These are phyloP conservation scores for Leucogyrophana mollusca DNA, from an alignment of 768 basidiomycete species.

Conservation along the genomic window DNA sequence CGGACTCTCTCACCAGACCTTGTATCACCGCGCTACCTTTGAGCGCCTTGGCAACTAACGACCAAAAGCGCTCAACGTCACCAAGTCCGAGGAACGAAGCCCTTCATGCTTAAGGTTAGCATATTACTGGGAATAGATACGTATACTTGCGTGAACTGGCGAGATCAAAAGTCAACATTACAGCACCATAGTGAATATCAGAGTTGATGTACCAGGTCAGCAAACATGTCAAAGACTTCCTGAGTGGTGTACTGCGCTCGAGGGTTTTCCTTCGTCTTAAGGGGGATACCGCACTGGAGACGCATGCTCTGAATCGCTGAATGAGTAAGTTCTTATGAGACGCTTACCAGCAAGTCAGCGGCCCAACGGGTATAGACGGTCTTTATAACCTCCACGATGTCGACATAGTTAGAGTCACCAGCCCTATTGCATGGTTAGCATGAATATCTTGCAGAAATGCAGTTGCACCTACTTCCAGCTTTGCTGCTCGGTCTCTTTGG, in stretches of 20 bases:
- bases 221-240: constrained; percentile 46
- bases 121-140: neutral
- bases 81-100: constrained; percentile 27
- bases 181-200: neutral
- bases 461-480: no score
- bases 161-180: neutral
- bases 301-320: no score
- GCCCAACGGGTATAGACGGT: constrained; percentile 40
- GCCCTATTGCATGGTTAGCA: constrained; percentile 31
- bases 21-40: constrained; percentile 30
- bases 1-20: constrained; percentile 30
- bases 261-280: constrained; percentile 47
- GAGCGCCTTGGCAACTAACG: constrained; percentile 25
- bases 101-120: constrained; percentile 24
- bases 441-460: no score
- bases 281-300: constrained; percentile 39
- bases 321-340: neutral
- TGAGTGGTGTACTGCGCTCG: constrained; percentile 43
- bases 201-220: constrained; percentile 23
- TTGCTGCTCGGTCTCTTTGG: constrained; percentile 30
- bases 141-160: neutral
- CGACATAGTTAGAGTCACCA: constrained; percentile 32
- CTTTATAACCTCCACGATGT: constrained; percentile 53
- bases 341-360: constrained; percentile 35
- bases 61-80: constrained; percentile 33